These are phyloP conservation scores for Oleoguttula mirabilis DNA, from an alignment of 495 filamentous ascomycete genomes.

Conservation along the genomic window DNA sequence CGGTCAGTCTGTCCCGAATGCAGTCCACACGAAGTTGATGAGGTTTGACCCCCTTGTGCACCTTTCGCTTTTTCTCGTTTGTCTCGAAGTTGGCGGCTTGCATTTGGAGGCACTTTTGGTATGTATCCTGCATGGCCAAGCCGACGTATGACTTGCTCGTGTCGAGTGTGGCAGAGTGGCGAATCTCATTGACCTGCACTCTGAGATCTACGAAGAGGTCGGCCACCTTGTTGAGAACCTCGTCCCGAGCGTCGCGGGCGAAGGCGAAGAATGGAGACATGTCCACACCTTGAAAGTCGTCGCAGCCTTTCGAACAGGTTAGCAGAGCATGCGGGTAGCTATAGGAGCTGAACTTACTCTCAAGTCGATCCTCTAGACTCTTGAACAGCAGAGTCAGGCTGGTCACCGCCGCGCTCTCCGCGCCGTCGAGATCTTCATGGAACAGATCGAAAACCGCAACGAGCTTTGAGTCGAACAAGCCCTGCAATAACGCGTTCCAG, in stretches of 20 bases:
- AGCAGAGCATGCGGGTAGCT: neutral
- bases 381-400: neutral
- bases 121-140: neutral
- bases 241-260: neutral
- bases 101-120: neutral
- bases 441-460: neutral
- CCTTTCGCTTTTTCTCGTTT: neutral
- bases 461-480: neutral
- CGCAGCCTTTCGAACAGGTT: neutral
- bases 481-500: slow-evolving; percentile 1
- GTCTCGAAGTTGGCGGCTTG: neutral
- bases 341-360: neutral
- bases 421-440: neutral
- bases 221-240: neutral
- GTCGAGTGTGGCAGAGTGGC: neutral
- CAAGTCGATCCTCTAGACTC: neutral
- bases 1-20: neutral
- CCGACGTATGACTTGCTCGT: neutral
- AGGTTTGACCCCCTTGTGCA: neutral
- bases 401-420: neutral
- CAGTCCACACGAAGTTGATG: neutral
- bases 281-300: neutral
- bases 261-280: neutral
- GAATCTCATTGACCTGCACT: neutral
- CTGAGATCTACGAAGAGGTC: neutral